Conservation (phyloP, 495 filamentous ascomycete species). For the Trichocladium uniseriatum region DNA sequence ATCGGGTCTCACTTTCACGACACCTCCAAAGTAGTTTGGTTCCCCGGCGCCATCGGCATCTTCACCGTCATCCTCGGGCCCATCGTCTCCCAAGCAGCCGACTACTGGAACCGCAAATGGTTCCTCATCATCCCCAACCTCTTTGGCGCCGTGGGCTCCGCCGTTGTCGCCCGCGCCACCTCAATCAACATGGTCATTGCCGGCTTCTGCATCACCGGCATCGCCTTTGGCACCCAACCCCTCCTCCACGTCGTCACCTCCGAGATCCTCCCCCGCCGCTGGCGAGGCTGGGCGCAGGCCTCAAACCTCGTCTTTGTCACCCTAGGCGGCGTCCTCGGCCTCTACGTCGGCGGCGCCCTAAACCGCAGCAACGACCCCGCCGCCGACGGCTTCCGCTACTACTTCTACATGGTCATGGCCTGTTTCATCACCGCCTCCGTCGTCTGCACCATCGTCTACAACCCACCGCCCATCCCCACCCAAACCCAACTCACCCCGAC, state of each 20-base stretch:
- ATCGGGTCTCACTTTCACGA: too few relatives aligned
- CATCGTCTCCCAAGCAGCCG: constrained; percentile 29
- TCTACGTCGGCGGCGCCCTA: too few relatives aligned
- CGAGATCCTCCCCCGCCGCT: constrained; percentile 28
- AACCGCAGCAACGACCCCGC: too few relatives aligned
- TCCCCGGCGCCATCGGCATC: too few relatives aligned
- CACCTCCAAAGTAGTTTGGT: too few relatives aligned
- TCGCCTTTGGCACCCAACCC: constrained; percentile 28
- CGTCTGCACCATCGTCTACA: too few relatives aligned
- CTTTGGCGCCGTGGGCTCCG: constrained; percentile 21
- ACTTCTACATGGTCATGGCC: too few relatives aligned
- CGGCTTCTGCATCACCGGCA: constrained; percentile 21
- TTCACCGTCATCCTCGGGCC: too few relatives aligned
- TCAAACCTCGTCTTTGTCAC: constrained; percentile 18
- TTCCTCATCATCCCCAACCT: constrained; percentile 27
- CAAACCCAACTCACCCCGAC: too few relatives aligned
- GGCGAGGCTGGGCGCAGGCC: constrained; percentile 23
- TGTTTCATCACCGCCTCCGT: too few relatives aligned
- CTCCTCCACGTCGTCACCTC: constrained; percentile 28
- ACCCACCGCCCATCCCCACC: too few relatives aligned
- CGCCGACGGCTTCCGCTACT: too few relatives aligned
- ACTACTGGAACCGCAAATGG: constrained; percentile 32
- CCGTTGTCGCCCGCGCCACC: constrained; percentile 25
- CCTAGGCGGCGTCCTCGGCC: constrained; percentile 10
- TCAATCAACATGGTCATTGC: constrained; percentile 27